Percentiles rank a stretch among this genome's conserved stretches.
These are phyloP conservation scores for Tausonia pullulans DNA, from an alignment of 1,284 basidiomycete species.

Conservation along the genomic window DNA sequence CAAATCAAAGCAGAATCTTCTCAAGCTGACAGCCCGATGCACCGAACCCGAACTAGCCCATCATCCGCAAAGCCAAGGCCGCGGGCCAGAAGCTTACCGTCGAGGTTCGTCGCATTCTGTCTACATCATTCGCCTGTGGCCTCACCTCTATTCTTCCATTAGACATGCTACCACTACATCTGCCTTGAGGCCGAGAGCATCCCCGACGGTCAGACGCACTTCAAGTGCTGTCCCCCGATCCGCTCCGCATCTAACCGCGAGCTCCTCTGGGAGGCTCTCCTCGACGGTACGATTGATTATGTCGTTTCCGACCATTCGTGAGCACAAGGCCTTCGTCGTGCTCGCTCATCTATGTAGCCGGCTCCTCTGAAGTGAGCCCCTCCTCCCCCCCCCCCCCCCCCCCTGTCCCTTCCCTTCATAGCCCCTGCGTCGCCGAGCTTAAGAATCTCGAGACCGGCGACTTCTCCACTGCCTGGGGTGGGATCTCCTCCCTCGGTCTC, in stretches of 20 bases:
- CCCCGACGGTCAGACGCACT: slow-evolving; percentile 60
- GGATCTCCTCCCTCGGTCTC: slow-evolving; percentile 75
- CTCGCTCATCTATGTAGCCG: too few relatives aligned
- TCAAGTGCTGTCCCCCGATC: slow-evolving; percentile 92
- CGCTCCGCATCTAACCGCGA: slow-evolving; percentile 60
- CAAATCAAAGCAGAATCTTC: too few relatives aligned
- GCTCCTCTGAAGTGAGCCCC: too few relatives aligned
- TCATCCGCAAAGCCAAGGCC: slow-evolving; percentile 55
- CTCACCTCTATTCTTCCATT: too few relatives aligned
- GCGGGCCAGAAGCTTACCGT: slow-evolving; percentile 55
- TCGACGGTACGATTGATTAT: slow-evolving; percentile 70
- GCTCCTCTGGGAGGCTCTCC: slow-evolving; percentile 55
- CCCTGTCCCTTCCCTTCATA: slow-evolving; percentile 36
- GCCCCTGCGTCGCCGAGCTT: slow-evolving; percentile 69
- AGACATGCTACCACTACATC: slow-evolving; percentile 87
- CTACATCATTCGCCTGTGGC: too few relatives aligned
- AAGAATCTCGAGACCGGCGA: slow-evolving; percentile 69
- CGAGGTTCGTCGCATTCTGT: slow-evolving; percentile 35
- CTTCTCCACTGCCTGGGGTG: slow-evolving; percentile 84
- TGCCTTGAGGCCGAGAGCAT: slow-evolving; percentile 38
- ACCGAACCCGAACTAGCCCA: slow-evolving; percentile 30
- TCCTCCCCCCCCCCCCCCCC: too few relatives aligned
- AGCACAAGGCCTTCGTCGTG: too few relatives aligned
- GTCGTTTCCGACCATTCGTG: slow-evolving; percentile 65
- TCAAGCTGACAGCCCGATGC: too few relatives aligned